Conservation (phyloP, 202 grass and related monocot genomes). For the Schoenoplectus tabernaemontani region DNA sequence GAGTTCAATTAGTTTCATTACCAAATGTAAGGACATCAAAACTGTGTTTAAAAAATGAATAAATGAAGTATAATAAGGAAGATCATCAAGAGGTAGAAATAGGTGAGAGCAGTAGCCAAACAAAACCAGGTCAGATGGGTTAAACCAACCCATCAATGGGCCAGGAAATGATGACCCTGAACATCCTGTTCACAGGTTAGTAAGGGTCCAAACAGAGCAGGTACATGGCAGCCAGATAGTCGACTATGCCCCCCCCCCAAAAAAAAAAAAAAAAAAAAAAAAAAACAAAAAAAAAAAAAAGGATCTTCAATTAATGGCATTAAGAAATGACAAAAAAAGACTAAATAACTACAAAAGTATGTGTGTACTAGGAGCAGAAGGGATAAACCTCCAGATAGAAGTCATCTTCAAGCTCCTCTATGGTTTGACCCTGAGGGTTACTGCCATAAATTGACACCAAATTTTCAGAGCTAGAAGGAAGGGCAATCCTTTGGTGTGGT, state of each 20-base stretch:
- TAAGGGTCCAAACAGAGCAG: background rate
- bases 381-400: constrained; percentile 70
- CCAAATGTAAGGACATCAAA: constrained; percentile 2
- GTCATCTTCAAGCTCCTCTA: constrained; percentile 80
- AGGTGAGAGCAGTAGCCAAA: background rate
- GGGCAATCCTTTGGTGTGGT: constrained; percentile 61
- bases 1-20: background rate
- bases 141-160: background rate
- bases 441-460: constrained; percentile 66
- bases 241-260: too few relatives aligned
- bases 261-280: background rate
- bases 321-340: too few relatives aligned
- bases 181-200: background rate
- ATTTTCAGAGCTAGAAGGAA: constrained; percentile 66
- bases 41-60: background rate
- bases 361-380: background rate
- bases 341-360: too few relatives aligned
- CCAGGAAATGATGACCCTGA: background rate
- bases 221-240: background rate
- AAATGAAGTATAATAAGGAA: background rate
- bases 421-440: constrained; percentile 42
- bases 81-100: background rate
- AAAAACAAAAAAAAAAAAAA: too few relatives aligned
- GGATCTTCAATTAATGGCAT: too few relatives aligned
- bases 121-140: background rate